Evolutionary conservation across 805 yeast genomes (phyloP).

Genomic region (Suhomyces sp.): DNA sequence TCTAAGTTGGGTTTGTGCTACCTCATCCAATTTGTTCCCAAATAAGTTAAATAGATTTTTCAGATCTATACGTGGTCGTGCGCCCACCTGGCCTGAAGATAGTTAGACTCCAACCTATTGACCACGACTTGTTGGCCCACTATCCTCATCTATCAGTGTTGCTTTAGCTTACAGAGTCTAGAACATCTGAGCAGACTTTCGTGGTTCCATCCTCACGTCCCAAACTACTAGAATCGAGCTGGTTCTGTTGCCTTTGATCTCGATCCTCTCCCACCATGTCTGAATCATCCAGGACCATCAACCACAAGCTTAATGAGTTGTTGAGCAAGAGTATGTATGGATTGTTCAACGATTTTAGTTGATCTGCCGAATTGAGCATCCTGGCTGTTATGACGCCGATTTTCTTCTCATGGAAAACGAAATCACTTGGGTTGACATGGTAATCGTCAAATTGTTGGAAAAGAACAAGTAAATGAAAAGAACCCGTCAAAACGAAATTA

Average conservation of each 20-base stretch:
- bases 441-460: too few relatives aligned
- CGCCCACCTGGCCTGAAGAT: conserved; percentile 2
- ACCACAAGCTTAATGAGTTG: conserved; percentile 44
- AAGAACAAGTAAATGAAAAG: too few relatives aligned
- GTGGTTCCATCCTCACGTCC: too few relatives aligned
- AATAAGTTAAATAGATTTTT: conserved; percentile 2
- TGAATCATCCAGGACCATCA: conserved; percentile 42
- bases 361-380: too few relatives aligned
- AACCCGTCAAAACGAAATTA: too few relatives aligned
- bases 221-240: neutral
- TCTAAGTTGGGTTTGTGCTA: conserved; percentile 1
- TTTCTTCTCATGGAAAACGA: too few relatives aligned
- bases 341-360: too few relatives aligned
- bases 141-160: too few relatives aligned
- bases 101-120: neutral
- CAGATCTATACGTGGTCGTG: conserved; percentile 3
- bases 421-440: too few relatives aligned
- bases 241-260: neutral
- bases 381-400: too few relatives aligned
- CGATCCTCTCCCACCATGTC: conserved; percentile 21
- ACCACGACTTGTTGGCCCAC: neutral
- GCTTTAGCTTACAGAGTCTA: too few relatives aligned
- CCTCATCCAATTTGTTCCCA: neutral
- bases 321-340: conserved; percentile 34
- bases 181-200: neutral